These are phyloP conservation scores for Moesziomyces globuligerus DNA, from an alignment of 1,284 basidiomycete genomes.

Conservation along the genomic window DNA sequence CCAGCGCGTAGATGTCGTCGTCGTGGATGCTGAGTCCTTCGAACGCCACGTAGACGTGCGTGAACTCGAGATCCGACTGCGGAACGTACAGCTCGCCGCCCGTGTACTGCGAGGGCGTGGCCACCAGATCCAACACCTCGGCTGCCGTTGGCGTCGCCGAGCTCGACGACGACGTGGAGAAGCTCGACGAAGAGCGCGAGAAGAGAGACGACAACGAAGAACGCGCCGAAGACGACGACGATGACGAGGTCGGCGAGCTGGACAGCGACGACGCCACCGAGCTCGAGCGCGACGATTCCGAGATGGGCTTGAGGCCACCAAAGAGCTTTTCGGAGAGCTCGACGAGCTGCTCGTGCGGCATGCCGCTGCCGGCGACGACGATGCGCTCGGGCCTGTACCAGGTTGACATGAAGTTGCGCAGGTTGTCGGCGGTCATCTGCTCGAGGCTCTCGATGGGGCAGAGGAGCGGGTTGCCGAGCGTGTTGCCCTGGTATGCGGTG, in stretches of 20 bases:
- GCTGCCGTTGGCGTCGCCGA: constrained; percentile 41
- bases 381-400: constrained; percentile 95
- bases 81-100: constrained; percentile 81
- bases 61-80: constrained; percentile 78
- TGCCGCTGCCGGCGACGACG: constrained; percentile 92
- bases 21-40: constrained; percentile 93
- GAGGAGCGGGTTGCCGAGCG: constrained; percentile 86
- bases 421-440: constrained; percentile 75
- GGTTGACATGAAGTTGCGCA: constrained; percentile 77
- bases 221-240: constrained; percentile 71
- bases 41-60: constrained; percentile 91
- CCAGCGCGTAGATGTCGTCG: constrained; percentile 91
- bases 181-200: constrained; percentile 70
- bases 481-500: constrained; percentile 82
- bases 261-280: constrained; percentile 22
- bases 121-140: constrained; percentile 62
- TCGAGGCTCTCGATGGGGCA: constrained; percentile 87
- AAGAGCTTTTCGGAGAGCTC: constrained; percentile 85
- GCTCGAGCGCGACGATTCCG: constrained; percentile 16
- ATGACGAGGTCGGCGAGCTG: constrained; percentile 26
- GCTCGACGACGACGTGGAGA: constrained; percentile 52
- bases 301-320: constrained; percentile 71
- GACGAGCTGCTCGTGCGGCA: constrained; percentile 87
- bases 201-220: constrained; percentile 66
- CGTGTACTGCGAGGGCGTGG: constrained; percentile 76